Base-by-base conservation (phyloP, 179 eudicot genomes). In the Beta corolliflora region DNA sequence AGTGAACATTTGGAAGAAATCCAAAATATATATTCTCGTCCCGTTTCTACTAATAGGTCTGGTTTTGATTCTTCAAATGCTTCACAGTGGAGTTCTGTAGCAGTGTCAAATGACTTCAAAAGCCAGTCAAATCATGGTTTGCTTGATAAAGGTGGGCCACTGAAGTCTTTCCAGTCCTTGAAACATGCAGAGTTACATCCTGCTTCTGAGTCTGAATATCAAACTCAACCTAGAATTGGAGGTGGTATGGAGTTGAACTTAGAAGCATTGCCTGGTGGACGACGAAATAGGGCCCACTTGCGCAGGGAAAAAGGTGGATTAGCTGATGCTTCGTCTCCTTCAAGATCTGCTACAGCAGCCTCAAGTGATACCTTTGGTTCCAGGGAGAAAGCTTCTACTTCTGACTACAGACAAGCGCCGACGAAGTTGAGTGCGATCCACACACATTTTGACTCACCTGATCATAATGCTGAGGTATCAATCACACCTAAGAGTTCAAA, bases 221-320 rank as follows among this genome's bases (percentile, higher is more conserved):
- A 73, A 25, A 72, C 84, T n/a, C 82, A 84, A 60, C 77, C 92
- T 19, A 82, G 76, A 70, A 16, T 71, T 45, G 89, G 89, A 60
- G 81, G 77, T 73, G 90, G 81, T 55, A 81, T 75, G 36, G 88
- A 78, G 83, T 87, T 93, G 81, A 90, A 86, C 69, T 83, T 90
- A 81, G 90, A 88, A 52, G 68, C 80, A 29, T 85, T 93, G 75
- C 90, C 90, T 36, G 93, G 95, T 76, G 98, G 97, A 75, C 81
- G 90, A 71, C 84, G 91, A 63, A 89, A 93, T 75, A 90, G 87
- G 87, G 77, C 89, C 18, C 83, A 80, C 77, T 81, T 45, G 70
- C 85, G 9, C 55, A 88, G 90, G 14, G 89, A 93, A 41, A 88
- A 71, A 71, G 85, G 58, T 79, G 76, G 58, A 56, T 79, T 85